phyloP scores from a whole-genome alignment of 2,329 filamentous ascomycete genomes.

The Cercospora janseana region DNA sequence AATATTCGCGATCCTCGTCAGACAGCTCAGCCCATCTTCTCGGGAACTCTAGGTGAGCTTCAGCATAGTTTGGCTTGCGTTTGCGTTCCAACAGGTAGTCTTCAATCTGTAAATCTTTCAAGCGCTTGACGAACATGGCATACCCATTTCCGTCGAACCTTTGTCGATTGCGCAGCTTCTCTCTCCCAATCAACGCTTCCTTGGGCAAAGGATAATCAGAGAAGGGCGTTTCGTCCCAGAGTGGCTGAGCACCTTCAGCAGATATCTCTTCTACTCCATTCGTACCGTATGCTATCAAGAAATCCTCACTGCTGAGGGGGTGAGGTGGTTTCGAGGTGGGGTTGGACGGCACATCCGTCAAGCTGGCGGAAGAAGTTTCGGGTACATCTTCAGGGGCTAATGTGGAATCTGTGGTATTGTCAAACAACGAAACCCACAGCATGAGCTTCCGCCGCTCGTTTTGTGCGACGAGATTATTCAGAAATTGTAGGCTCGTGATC shows the following conservation, averaged over 20 bases:
- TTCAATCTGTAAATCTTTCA: slow-evolving; percentile 25
- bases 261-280: slow-evolving; percentile 26
- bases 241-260: slow-evolving; percentile 24
- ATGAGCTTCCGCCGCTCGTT: slow-evolving; percentile 65
- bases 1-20: slow-evolving; percentile 29
- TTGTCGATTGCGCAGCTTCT: slow-evolving; percentile 14
- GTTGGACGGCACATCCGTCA: slow-evolving; percentile 34
- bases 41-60: slow-evolving; percentile 34
- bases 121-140: slow-evolving; percentile 32
- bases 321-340: slow-evolving; percentile 29
- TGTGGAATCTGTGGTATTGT: slow-evolving; percentile 41
- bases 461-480: slow-evolving; percentile 65
- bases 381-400: slow-evolving; percentile 31
- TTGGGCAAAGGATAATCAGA: slow-evolving; percentile 26
- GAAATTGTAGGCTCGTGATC: slow-evolving; percentile 64
- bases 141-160: slow-evolving; percentile 33
- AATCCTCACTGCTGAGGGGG: slow-evolving; percentile 30
- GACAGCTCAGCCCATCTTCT: slow-evolving; percentile 31
- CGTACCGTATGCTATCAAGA: slow-evolving; percentile 34
- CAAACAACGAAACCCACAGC: slow-evolving; percentile 64
- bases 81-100: slow-evolving; percentile 30
- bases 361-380: slow-evolving; percentile 30
- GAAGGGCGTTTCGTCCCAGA: slow-evolving; percentile 29
- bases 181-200: slow-evolving; percentile 25
- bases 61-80: slow-evolving; percentile 31